phyloP scores from a whole-genome alignment of 805 yeast species.

The Lipomyces orientalis region DNA sequence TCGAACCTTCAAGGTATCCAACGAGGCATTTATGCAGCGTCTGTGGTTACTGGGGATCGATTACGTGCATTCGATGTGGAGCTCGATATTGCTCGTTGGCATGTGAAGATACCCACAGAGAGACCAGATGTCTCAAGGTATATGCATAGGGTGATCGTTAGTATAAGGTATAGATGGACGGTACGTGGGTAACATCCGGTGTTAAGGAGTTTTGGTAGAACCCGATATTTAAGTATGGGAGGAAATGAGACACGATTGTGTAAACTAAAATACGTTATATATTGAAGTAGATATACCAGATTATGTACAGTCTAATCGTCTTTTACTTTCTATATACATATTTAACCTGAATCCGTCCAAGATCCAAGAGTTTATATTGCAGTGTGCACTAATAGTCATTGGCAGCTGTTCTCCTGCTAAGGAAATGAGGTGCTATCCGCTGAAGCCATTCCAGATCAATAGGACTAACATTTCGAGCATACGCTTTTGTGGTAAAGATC shows the following conservation, averaged over 20 bases:
- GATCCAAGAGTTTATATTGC: not conserved
- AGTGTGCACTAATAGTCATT: slow-evolving; percentile 9
- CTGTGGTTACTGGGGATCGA: slow-evolving; percentile 50
- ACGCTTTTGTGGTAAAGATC: slow-evolving; percentile 82
- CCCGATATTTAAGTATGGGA: not conserved
- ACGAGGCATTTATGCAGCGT: slow-evolving; percentile 46
- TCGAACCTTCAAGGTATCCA: slow-evolving; percentile 48
- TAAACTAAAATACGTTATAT: not conserved
- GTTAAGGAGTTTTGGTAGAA: not conserved
- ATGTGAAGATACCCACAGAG: slow-evolving; percentile 48
- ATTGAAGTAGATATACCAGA: not conserved
- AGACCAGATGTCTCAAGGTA: slow-evolving; percentile 47
- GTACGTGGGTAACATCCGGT: not conserved
- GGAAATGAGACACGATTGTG: not conserved
- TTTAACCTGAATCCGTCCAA: not conserved
- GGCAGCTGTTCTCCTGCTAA: slow-evolving; percentile 50
- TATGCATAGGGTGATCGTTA: slow-evolving; percentile 37
- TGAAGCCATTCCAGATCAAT: slow-evolving; percentile 85
- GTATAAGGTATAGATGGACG: not conserved
- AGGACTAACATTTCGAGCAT: slow-evolving; percentile 86
- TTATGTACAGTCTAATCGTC: not conserved
- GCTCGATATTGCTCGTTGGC: slow-evolving; percentile 46
- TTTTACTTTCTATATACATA: not conserved
- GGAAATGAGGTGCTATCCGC: slow-evolving; percentile 72
- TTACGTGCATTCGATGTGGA: slow-evolving; percentile 48